These are phyloP conservation scores for Alternaria conjuncta DNA, from an alignment of 2,329 filamentous ascomycete genomes.

Conservation along the genomic window DNA sequence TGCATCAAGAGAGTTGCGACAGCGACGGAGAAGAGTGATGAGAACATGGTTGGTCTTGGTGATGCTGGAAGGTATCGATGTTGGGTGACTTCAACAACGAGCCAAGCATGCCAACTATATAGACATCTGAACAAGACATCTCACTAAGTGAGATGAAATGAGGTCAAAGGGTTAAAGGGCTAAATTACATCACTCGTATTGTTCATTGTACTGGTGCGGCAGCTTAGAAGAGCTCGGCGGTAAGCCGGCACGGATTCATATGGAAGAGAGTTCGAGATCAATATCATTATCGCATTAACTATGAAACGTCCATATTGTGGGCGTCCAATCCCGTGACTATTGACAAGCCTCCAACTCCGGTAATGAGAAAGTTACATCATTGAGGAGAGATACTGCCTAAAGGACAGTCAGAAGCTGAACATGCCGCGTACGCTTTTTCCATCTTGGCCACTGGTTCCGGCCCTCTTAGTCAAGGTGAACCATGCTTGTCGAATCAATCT, in stretches of 20 bases:
- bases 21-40: neutral
- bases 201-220: neutral
- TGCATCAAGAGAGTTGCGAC: neutral
- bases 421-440: slow-evolving; percentile 5
- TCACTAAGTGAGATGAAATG: neutral
- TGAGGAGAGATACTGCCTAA: slow-evolving; percentile 5
- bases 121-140: neutral
- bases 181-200: neutral
- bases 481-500: slow-evolving; percentile 28
- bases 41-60: neutral
- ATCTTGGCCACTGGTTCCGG: neutral
- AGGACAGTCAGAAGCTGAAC: slow-evolving; percentile 7
- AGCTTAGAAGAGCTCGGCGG: slow-evolving; percentile 1
- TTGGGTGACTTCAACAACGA: neutral
- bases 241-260: neutral
- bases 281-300: slow-evolving; percentile 19
- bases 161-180: neutral
- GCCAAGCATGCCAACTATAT: neutral
- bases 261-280: neutral
- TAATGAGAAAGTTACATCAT: slow-evolving; percentile 10
- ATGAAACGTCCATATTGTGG: slow-evolving; percentile 4
- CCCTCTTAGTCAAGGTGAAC: slow-evolving; percentile 10
- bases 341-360: slow-evolving; percentile 19
- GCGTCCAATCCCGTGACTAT: slow-evolving; percentile 7
- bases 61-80: neutral